Conservation (phyloP, 2,329 filamentous ascomycete genomes). For the Claviceps sp. region DNA sequence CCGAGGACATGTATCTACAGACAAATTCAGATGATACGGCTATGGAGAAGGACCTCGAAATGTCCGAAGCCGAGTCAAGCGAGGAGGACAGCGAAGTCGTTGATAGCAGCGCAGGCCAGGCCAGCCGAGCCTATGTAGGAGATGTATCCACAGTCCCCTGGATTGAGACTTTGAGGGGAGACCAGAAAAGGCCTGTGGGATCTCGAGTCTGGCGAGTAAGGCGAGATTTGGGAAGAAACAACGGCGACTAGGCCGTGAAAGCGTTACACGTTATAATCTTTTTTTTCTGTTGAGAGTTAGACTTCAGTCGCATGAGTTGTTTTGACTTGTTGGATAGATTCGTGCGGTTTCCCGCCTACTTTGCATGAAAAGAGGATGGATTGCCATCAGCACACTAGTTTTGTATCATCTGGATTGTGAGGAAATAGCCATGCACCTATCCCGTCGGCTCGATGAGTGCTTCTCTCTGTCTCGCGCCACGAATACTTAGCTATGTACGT, state of each 20-base stretch:
- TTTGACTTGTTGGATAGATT: too few relatives aligned
- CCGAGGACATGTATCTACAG: slow-evolving; percentile 42
- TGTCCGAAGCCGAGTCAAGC: slow-evolving; percentile 21
- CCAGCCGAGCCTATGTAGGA: slow-evolving; percentile 5
- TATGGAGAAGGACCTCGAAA: slow-evolving; percentile 16
- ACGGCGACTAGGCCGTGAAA: slow-evolving; percentile 10
- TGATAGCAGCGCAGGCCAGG: slow-evolving; percentile 11
- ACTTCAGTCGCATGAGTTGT: not conserved
- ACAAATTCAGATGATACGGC: slow-evolving; percentile 20
- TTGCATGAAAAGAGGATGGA: too few relatives aligned
- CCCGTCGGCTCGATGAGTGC: too few relatives aligned
- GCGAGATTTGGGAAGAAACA: slow-evolving; percentile 41
- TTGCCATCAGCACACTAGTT: too few relatives aligned
- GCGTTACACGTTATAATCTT: not conserved
- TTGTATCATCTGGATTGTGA: too few relatives aligned
- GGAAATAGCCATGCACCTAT: too few relatives aligned
- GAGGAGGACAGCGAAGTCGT: slow-evolving; percentile 14
- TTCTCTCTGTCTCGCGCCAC: too few relatives aligned
- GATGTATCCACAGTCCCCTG: slow-evolving; percentile 33
- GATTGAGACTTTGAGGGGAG: slow-evolving; percentile 44
- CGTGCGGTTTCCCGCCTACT: too few relatives aligned
- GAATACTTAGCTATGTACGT: too few relatives aligned
- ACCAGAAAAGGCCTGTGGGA: slow-evolving; percentile 42
- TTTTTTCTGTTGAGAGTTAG: not conserved
- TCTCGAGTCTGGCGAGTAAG: slow-evolving; percentile 51